phyloP scores from a whole-genome alignment of 1,139 yeast genomes.

The Hemisphaericaspora xylanilytica region DNA sequence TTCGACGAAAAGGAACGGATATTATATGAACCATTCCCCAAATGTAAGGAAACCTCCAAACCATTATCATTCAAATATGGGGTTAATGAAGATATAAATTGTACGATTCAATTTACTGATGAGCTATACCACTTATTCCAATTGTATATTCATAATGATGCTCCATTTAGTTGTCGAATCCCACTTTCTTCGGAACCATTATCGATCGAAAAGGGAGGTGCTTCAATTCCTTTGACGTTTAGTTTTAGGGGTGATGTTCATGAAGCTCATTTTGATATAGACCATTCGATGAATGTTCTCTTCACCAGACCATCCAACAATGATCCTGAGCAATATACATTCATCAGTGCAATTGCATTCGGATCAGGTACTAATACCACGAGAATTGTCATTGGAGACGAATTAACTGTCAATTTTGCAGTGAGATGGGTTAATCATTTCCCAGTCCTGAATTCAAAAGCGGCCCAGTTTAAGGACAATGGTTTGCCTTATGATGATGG shows the following conservation, averaged over 20 bases:
- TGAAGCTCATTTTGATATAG: slow-evolving; percentile 70
- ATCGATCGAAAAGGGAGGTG: slow-evolving; percentile 47
- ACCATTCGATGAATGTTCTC: slow-evolving; percentile 55
- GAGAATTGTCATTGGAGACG: slow-evolving; percentile 65
- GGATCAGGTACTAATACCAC: slow-evolving; percentile 64
- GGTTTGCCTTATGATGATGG: slow-evolving; percentile 42
- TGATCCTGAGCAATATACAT: slow-evolving; percentile 31
- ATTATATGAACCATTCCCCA: slow-evolving; percentile 57
- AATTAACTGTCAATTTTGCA: slow-evolving; percentile 55
- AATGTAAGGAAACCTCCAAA: slow-evolving; percentile 61
- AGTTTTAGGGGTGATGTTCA: slow-evolving; percentile 67
- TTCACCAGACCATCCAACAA: slow-evolving; percentile 40
- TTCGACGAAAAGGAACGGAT: slow-evolving; percentile 61
- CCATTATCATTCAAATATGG: slow-evolving; percentile 57
- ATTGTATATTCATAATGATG: slow-evolving; percentile 73
- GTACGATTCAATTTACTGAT: slow-evolving; percentile 65
- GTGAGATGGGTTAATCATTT: slow-evolving; percentile 54
- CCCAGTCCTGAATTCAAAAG: slow-evolving; percentile 17
- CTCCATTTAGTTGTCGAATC: slow-evolving; percentile 68
- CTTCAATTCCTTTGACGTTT: slow-evolving; percentile 59
- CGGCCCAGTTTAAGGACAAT: slow-evolving; percentile 16
- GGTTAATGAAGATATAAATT: slow-evolving; percentile 50
- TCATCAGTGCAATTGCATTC: slow-evolving; percentile 58
- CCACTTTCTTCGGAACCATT: slow-evolving; percentile 48
- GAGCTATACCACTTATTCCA: slow-evolving; percentile 71